Evolutionary conservation across 768 basidiomycete genomes (phyloP).

Genomic region (Naganishia vishniacii): DNA sequence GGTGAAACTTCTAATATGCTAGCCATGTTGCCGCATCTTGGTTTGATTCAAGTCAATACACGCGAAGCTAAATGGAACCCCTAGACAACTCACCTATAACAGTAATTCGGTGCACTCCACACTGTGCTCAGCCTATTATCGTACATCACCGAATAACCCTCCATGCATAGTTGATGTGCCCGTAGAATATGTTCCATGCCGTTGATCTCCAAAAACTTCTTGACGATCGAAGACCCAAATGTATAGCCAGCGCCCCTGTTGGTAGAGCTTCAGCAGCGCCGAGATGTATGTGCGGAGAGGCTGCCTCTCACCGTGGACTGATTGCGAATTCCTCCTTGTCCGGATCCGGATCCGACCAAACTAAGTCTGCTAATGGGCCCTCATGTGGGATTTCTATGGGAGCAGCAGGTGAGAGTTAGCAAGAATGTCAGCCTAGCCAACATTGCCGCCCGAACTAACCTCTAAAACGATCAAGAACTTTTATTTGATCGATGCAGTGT

Average conservation of each 20-base stretch:
- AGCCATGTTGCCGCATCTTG: conserved; percentile 87
- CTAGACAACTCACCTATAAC: conserved; percentile 58
- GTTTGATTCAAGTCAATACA: not conserved
- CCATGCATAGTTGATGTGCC: conserved; percentile 99
- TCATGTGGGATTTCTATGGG: conserved; percentile 93
- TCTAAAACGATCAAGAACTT: conserved; percentile 96
- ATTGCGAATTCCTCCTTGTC: conserved; percentile 99
- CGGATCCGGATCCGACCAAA: conserved; percentile 98
- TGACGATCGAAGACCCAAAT: conserved; percentile 93
- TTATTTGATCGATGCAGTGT: conserved; percentile 98
- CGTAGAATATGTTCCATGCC: conserved; percentile 95
- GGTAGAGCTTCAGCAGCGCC: not conserved
- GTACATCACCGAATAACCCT: conserved; percentile 95
- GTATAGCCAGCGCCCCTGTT: conserved; percentile 94
- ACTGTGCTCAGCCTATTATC: conserved; percentile 93
- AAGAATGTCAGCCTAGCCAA: conserved; percentile 5
- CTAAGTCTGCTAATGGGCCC: conserved; percentile 98
- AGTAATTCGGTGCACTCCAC: conserved; percentile 98
- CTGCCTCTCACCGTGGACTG: conserved; percentile 70
- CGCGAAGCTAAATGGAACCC: not conserved
- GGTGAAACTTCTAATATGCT: conserved; percentile 94
- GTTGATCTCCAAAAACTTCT: conserved; percentile 94
- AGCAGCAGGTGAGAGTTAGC: conserved; percentile 16
- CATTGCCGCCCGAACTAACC: conserved; percentile 54
- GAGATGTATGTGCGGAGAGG: not conserved